Evolutionary conservation across 768 basidiomycete genomes (phyloP), one percentile per base, ranked within the genome.

Genomic region (Infundibulicybe gibba): DNA sequence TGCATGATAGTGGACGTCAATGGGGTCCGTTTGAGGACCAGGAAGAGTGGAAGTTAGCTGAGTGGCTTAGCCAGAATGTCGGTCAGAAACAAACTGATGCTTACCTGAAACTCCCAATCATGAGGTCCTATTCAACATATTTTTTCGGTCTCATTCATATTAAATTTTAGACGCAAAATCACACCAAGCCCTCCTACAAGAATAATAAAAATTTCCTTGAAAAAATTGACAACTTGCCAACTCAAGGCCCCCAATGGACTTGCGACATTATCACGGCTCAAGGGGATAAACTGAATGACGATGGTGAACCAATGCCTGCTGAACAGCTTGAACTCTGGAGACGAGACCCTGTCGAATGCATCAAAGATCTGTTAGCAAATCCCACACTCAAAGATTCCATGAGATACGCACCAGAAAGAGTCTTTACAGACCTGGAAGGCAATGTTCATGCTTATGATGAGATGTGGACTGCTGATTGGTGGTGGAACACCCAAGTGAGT

Each of bases 21-120:
- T 38, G 35, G 55, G 58, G 47, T 1, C 64, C 64, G 2, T 68
- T 67, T 34, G 39, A 37, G n/a, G 47, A 54, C 19, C 40, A 52
- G 32, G 61, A 61, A 3, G 61, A 69, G 32, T 63, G 61, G 53
- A 54, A 61, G 30, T 45, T 71, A 0, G 69, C 60, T 2, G 47
- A 54, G 32, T 71, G 63, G 64, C 47, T 71, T 31, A 61, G 60
- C 13, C 54, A 53, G 10, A 46, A 52, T 39, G 57, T 60, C 11
- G 57, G 65, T 0, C 55, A 68, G 16, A 62, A 46, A 1, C 52
- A 59, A 32, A 61, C 58, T 0, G 62, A 67, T 14, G 45, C 58
- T 14, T 69, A 60, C 39, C 50, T 70, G 34, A 58, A 62, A 35
- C 50, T 66, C 10, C 42, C 49, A 19, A 61, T 58, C 32, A 61